A percentile compares a stretch with the other conserved stretches of the same genome.
These are phyloP conservation scores for Tripidium arundinaceum DNA, from an alignment of 202 grass and related monocot genomes.

Conservation along the genomic window DNA sequence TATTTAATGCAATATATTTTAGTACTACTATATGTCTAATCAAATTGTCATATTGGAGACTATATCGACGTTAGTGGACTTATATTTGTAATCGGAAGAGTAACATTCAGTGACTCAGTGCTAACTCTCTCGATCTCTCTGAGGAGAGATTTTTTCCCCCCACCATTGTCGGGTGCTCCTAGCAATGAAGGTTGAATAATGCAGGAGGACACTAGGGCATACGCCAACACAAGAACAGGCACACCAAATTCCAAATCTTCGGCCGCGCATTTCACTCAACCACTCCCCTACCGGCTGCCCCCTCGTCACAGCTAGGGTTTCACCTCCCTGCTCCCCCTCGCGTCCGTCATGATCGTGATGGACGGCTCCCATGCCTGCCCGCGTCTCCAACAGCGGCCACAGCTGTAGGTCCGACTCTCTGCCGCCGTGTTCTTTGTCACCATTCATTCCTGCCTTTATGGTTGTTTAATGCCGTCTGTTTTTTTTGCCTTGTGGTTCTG, in stretches of 20 bases:
- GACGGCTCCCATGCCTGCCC: slow-evolving; percentile 25
- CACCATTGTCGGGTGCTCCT: background rate
- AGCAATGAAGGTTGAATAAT: slow-evolving; percentile 36
- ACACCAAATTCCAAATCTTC: slow-evolving; percentile 51
- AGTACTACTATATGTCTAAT: background rate
- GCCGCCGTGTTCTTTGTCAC: background rate
- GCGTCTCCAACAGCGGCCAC: slow-evolving; percentile 29
- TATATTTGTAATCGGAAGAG: background rate
- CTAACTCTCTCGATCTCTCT: background rate
- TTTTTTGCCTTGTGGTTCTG: slow-evolving; percentile 39
- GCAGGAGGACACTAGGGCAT: slow-evolving; percentile 16
- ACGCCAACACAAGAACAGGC: slow-evolving; percentile 21
- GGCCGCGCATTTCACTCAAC: slow-evolving; percentile 69
- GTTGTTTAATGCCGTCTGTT: background rate
- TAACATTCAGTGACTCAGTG: slow-evolving; percentile 1
- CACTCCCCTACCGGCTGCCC: slow-evolving; percentile 38
- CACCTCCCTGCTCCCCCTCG: background rate
- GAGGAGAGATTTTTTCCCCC: too few relatives aligned
- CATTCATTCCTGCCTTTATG: too few relatives aligned
- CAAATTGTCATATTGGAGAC: background rate
- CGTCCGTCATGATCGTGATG: slow-evolving; percentile 28
- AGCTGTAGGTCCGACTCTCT: slow-evolving; percentile 62
- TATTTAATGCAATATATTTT: background rate
- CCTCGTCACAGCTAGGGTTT: slow-evolving; percentile 61
- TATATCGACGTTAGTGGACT: background rate